Evolutionary conservation across 495 filamentous ascomycete genomes (phyloP).

Genomic region (Tuber melanosporum): DNA sequence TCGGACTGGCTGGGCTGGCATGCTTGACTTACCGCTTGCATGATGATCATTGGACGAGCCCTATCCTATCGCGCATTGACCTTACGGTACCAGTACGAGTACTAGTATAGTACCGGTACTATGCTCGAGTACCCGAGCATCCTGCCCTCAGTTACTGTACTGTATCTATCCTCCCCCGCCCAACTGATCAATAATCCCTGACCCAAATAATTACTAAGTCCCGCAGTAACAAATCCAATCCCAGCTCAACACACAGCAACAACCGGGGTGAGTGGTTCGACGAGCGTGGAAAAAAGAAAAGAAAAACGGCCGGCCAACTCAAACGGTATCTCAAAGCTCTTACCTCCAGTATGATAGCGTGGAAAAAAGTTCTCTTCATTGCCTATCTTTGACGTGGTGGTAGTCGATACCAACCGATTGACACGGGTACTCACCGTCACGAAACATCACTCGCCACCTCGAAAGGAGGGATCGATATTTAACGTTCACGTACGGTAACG

Average conservation of each 20-base stretch:
- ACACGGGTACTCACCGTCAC: background rate
- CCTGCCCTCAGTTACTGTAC: background rate
- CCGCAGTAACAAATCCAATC: background rate
- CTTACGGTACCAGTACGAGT: background rate
- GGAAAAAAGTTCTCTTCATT: background rate
- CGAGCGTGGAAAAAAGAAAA: background rate
- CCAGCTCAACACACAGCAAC: background rate
- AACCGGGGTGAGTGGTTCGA: background rate
- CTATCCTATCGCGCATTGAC: background rate
- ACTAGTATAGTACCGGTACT: no score
- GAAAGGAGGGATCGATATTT: no score
- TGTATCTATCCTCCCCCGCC: background rate
- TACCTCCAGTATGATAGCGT: background rate
- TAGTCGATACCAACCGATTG: background rate
- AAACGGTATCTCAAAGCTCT: background rate
- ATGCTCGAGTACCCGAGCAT: background rate
- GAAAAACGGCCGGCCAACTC: background rate
- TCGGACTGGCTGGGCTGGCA: background rate
- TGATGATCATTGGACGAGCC: background rate
- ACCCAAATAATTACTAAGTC: background rate
- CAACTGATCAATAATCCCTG: background rate
- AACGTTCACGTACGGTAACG: background rate
- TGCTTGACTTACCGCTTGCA: background rate
- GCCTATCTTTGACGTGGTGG: background rate
- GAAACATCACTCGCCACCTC: background rate